Evolutionary conservation across 2,329 filamentous ascomycete species (phyloP), one percentile per base, ranked within the genome.

Genomic region (Cercospora nicotianae): DNA sequence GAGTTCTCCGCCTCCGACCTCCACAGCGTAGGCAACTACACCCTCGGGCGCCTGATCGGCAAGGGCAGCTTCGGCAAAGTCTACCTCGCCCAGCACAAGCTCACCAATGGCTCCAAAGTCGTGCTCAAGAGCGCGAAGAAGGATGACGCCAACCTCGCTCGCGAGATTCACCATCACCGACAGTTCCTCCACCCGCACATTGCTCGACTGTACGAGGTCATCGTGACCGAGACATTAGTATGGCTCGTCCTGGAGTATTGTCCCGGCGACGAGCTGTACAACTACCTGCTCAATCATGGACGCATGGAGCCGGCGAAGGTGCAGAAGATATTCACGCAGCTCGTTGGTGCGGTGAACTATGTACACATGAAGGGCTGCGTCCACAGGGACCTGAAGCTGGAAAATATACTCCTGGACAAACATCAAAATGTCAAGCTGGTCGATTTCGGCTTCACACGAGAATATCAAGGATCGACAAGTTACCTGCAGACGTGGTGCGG

Each of bases 61-160:
- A 99, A 98, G 79, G 95, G 95, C 67, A 97, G 94, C 71, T 99
- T 99, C 81, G 95, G 95, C 76, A 98, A 97, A 82, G 95, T 99
- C 76, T 99, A 99, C 80, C 86, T 99, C 67, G 95, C 94, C 67
- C 89, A 90, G 57, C 95, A 99, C 81, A 98, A 97, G 81, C 92
- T 99, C 80, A 98, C 93, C 77, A 97, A 97, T 89, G 94, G 94
- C 77, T 97, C 94, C 78, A 98, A 97, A 88, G 95, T 99, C 75
- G 95, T 99, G 39, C 92, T 99, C 81, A 99, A 99, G 82, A 97
- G 94, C 69, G 95, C 95, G 70, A 94, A 95, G 79, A 97, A 97
- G 80, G 91, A 94, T 78, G 95, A 99, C 80, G 89, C 92, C 64
- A 99, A 99, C 79, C 89, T 99, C 60, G 94, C 94, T 16, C 91